Conservation (phyloP, 2,329 filamentous ascomycete species). For the Leptographium galeiforme region DNA sequence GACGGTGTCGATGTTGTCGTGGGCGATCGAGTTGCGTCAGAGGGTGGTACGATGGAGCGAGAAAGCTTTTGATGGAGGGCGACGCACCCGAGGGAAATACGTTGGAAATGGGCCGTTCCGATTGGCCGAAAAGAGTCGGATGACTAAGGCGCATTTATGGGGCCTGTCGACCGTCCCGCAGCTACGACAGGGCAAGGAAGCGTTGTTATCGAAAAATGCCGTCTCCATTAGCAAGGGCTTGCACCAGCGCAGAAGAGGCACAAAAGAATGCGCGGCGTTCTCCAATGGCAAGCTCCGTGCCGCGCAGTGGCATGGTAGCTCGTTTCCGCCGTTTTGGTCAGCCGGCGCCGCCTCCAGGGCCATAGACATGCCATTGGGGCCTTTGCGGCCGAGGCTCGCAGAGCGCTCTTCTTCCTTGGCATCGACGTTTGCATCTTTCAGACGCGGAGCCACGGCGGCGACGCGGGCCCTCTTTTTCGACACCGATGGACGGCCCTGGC, state of each 20-base stretch:
- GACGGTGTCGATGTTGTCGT: conserved; percentile 3
- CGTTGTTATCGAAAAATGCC: background rate
- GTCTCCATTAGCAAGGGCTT: background rate
- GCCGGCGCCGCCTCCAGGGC: conserved; percentile 6
- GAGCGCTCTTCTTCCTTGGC: background rate
- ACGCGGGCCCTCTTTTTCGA: too few species aligned
- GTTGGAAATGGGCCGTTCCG: conserved; percentile 10
- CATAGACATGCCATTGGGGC: conserved; percentile 11
- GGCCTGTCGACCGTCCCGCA: background rate
- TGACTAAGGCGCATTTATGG: conserved; percentile 6
- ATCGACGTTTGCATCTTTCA: background rate
- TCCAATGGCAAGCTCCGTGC: background rate
- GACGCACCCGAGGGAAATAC: conserved; percentile 6
- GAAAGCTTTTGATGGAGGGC: conserved; percentile 10
- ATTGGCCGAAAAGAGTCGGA: conserved; percentile 1
- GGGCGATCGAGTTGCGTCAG: background rate
- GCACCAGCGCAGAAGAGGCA: background rate
- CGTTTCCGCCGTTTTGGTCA: background rate
- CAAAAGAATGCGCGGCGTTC: background rate
- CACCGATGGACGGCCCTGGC: too few species aligned
- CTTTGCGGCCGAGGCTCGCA: conserved; percentile 4
- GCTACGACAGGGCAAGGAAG: too few species aligned
- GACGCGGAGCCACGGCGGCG: background rate
- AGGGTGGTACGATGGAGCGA: conserved; percentile 10
- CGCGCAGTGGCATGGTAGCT: conserved; percentile 6